Evolutionary conservation across 208 protist species (phyloP), one percentile per base, ranked within the genome.

Genomic region (Trypanosoma cruzi): DNA sequence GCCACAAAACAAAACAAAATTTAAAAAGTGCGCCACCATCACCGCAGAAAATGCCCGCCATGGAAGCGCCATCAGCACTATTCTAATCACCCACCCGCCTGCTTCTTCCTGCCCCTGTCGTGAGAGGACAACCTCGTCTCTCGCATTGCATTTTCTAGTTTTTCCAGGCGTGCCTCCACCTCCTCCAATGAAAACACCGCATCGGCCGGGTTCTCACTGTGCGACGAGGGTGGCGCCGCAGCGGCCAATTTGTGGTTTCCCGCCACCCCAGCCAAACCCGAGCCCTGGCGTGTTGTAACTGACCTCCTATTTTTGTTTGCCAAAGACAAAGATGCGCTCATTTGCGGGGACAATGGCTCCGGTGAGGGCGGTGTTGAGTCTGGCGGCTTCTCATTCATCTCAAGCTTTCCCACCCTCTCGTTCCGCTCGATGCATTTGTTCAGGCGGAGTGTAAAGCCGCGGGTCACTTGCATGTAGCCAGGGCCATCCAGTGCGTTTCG

Each of bases 111-210:
- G 57, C 26, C 22, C 44, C 67, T 64, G 31, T 62, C 71, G 48
- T 58, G 50, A 0, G 16, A n/a, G 14, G 37, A 22, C 4, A 34
- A 44, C 32, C 64, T 24, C 67, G 65, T 61, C 28, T 52, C 71
- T 57, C 76, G 61, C 63, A 63, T 60, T 1, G 69, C 75, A 7
- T 40, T 26, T 37, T 89, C 75, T 37, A 90, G 60, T 13, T 58
- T 74, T 16, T 77, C 61, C 24, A 95, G 64, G 10, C 86, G 86
- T 57, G 56, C 16, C 72, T 91, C 82, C 48, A 95, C 86, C 11
- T 81, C 82, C 3, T 82, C 78, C 8, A 91, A 29, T 0, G 55
- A 52, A 59, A 95, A 95, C 26, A 76, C 78, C 6, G 75, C 55
- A 37, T 77, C 79, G 4, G 58, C 22, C 4, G 73, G 71, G 24